Conservation (phyloP, 1,284 basidiomycete species). For the Papiliotrema flavescens region DNA sequence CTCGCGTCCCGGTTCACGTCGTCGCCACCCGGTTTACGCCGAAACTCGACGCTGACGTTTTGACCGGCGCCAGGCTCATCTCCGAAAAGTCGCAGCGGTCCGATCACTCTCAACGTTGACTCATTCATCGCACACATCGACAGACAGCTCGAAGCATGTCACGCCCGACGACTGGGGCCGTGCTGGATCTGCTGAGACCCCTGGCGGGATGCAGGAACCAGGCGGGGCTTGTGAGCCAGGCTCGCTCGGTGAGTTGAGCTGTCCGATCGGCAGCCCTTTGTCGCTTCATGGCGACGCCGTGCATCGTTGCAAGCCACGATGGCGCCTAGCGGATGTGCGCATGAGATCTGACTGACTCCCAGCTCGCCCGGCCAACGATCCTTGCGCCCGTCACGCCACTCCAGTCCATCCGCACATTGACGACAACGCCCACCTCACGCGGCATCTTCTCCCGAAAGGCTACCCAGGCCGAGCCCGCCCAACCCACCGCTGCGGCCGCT, state of each 20-base stretch:
- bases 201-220: slow-evolving; percentile 2
- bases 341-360: background rate
- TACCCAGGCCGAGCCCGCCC: slow-evolving; percentile 2
- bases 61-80: background rate
- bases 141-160: background rate
- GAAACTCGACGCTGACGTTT: background rate
- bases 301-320: background rate
- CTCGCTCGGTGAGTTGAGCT: background rate
- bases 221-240: background rate
- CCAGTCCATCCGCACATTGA: background rate
- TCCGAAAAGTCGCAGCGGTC: too few relatives aligned
- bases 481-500: background rate
- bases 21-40: background rate
- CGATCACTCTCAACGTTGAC: too few relatives aligned
- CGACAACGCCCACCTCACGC: slow-evolving; percentile 1
- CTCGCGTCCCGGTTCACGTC: too few relatives aligned
- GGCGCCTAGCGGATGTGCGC: too few relatives aligned
- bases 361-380: background rate
- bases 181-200: slow-evolving; percentile 4
- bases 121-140: background rate
- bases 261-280: background rate
- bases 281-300: background rate
- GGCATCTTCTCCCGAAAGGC: slow-evolving; percentile 12
- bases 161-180: background rate
- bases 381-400: background rate